Conservation (phyloP, 805 yeast genomes). For the Ascoidea tarda region DNA sequence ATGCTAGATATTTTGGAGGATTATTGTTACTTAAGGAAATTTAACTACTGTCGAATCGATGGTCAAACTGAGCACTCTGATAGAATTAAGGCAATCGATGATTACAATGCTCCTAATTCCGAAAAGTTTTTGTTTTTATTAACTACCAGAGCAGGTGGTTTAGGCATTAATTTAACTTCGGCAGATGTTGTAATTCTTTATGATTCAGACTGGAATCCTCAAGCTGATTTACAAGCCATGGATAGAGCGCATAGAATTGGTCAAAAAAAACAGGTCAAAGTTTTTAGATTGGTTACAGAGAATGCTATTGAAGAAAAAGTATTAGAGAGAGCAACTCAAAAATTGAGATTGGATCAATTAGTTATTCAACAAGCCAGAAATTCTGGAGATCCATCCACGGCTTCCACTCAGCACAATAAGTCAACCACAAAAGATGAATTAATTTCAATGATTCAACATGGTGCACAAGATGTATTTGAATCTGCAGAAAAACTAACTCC, state of each 20-base stretch:
- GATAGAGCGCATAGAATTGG: slow-evolving; percentile 97
- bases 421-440: slow-evolving; percentile 69
- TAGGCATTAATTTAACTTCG: slow-evolving; percentile 83
- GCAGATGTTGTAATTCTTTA: slow-evolving; percentile 83
- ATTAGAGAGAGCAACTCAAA: slow-evolving; percentile 90
- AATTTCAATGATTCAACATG: slow-evolving; percentile 91
- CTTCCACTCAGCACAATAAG: slow-evolving; percentile 14
- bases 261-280: slow-evolving; percentile 90
- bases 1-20: slow-evolving; percentile 83
- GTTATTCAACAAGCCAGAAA: slow-evolving; percentile 89
- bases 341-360: slow-evolving; percentile 79
- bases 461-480: slow-evolving; percentile 83
- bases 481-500: slow-evolving; percentile 16
- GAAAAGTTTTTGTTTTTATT: slow-evolving; percentile 72
- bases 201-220: slow-evolving; percentile 98
- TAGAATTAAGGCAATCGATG: slow-evolving; percentile 85
- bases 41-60: slow-evolving; percentile 82
- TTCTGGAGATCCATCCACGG: slow-evolving; percentile 27
- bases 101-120: slow-evolving; percentile 70
- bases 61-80: slow-evolving; percentile 91
- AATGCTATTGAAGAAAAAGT: slow-evolving; percentile 95
- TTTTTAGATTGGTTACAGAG: slow-evolving; percentile 86
- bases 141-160: slow-evolving; percentile 95
- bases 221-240: slow-evolving; percentile 96
- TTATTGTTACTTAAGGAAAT: slow-evolving; percentile 75